phyloP scores from a whole-genome alignment of 306 rosid species.

The Pachyrhizus erosus region DNA sequence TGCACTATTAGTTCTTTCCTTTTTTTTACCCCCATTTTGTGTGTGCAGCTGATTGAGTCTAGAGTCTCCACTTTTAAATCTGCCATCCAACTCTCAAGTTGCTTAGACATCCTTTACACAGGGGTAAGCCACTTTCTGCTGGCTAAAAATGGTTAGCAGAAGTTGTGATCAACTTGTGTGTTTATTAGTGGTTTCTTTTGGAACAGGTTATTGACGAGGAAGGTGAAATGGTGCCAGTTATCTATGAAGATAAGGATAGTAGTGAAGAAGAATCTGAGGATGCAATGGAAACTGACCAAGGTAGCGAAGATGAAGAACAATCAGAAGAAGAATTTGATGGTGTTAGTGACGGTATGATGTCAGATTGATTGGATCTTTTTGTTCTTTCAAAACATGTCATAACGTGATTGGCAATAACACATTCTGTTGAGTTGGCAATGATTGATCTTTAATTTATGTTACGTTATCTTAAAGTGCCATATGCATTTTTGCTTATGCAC shows the following conservation, averaged over 20 bases:
- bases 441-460: too few species aligned
- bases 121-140: constrained; percentile 45
- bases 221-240: constrained; percentile 41
- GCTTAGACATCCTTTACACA: constrained; percentile 59
- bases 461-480: too few species aligned
- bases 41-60: constrained; percentile 69
- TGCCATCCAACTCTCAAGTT: constrained; percentile 60
- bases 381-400: too few species aligned
- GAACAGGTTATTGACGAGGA: constrained; percentile 59
- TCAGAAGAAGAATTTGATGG: constrained; percentile 25
- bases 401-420: too few species aligned
- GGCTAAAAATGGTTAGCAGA: neutral
- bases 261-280: constrained; percentile 55
- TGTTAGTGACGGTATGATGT: too few species aligned
- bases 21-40: constrained; percentile 16
- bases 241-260: constrained; percentile 58
- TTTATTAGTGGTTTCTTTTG: neutral
- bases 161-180: constrained; percentile 3
- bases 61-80: constrained; percentile 66
- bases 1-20: neutral
- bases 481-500: too few species aligned
- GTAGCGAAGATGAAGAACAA: constrained; percentile 35
- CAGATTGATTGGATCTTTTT: too few species aligned
- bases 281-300: constrained; percentile 61
- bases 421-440: too few species aligned